Conservation (phyloP, 116 monocot genomes). For the Phalaenopsis hybrid region DNA sequence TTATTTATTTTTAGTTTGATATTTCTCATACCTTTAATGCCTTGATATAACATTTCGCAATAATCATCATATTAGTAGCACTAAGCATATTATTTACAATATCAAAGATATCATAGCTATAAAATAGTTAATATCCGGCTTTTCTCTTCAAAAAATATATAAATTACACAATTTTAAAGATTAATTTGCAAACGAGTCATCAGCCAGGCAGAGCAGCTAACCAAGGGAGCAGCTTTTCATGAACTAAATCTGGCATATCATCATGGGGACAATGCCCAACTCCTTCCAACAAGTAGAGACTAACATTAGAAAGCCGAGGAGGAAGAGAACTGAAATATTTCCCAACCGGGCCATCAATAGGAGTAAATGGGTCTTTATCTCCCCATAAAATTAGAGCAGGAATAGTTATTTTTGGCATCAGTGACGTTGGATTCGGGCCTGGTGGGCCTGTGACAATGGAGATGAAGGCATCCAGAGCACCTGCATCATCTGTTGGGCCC, state of each 20-base stretch:
- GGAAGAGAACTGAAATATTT: constrained; percentile 82
- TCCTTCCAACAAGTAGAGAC: constrained; percentile 57
- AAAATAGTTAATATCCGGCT: no score
- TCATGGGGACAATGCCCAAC: constrained; percentile 98
- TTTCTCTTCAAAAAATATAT: no score
- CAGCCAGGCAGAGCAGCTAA: constrained; percentile 38
- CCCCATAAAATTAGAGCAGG: constrained; percentile 84
- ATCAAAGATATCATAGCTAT: no score
- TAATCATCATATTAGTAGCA: no score
- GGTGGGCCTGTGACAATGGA: constrained; percentile 93
- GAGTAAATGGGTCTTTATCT: constrained; percentile 86
- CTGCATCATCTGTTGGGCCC: constrained; percentile 65
- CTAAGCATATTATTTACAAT: no score
- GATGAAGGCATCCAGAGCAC: constrained; percentile 92
- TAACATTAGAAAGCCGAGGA: constrained; percentile 51
- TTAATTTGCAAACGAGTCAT: neutral
- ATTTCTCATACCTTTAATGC: no score
- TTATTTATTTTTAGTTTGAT: no score
- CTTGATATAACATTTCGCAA: no score
- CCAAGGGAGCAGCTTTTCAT: constrained; percentile 82
- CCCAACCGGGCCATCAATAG: constrained; percentile 86
- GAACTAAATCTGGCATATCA: constrained; percentile 79
- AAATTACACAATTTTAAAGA: no score
- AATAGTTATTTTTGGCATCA: constrained; percentile 63
- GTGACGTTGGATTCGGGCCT: constrained; percentile 70